Evolutionary conservation across 352 stramenopile species (phyloP).

Genomic region (Globisporangium echinulatum): DNA sequence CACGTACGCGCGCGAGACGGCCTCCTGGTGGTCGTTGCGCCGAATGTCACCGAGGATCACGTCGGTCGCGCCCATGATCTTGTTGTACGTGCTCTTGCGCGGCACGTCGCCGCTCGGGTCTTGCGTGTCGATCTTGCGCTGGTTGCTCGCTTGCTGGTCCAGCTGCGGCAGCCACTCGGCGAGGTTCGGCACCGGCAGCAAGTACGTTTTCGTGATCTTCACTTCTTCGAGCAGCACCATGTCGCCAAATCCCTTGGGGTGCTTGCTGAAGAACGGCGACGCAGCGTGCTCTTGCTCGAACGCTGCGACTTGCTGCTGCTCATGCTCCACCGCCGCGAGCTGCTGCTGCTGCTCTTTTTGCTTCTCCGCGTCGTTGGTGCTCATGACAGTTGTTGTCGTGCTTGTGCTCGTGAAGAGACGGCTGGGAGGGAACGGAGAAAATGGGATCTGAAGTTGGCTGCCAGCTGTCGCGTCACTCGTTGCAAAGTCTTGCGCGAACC

Average conservation of each 20-base stretch:
- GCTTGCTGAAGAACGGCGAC: slow-evolving; percentile 66
- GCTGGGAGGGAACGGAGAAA: too few species aligned
- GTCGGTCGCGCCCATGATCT: slow-evolving; percentile 60
- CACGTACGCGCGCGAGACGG: slow-evolving; percentile 71
- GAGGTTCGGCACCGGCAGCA: slow-evolving; percentile 72
- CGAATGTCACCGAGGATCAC: slow-evolving; percentile 82
- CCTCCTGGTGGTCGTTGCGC: slow-evolving; percentile 55
- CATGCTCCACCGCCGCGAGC: slow-evolving; percentile 1
- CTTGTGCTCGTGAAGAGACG: too few species aligned
- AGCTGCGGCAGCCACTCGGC: slow-evolving; percentile 58
- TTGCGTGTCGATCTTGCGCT: slow-evolving; percentile 76
- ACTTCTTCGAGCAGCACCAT: slow-evolving; percentile 72
- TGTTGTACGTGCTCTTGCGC: slow-evolving; percentile 19
- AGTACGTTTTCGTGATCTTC: slow-evolving; percentile 51
- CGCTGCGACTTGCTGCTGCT: too few species aligned
- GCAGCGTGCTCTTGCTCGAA: too few species aligned
- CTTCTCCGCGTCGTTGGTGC: too few species aligned
- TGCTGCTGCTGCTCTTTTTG: too few species aligned
- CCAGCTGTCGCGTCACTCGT: too few species aligned
- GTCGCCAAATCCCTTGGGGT: slow-evolving; percentile 76
- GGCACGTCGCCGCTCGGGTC: slow-evolving; percentile 51
- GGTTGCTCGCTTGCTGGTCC: slow-evolving; percentile 48
- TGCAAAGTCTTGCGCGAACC: too few species aligned
- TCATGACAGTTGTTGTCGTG: too few species aligned
- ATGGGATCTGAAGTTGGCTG: too few species aligned